phyloP scores from a whole-genome alignment of 2,329 filamentous ascomycete genomes.

The Sporothrix sp. region DNA sequence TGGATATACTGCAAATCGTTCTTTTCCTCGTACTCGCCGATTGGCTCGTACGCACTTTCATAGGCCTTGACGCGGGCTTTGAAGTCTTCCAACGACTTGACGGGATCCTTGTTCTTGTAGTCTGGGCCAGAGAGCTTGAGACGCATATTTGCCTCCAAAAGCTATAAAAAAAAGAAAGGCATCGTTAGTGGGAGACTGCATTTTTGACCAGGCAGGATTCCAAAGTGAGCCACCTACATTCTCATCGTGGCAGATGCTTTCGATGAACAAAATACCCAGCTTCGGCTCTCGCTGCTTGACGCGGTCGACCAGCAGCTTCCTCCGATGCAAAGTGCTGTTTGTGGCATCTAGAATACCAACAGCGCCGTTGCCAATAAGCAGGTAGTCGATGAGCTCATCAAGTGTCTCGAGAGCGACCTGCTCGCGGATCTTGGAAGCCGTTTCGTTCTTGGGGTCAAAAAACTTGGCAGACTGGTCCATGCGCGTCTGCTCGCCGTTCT shows the following conservation, averaged over 20 bases:
- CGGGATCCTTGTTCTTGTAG: constrained; percentile 87
- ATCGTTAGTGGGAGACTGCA: background rate
- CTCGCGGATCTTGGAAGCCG: constrained; percentile 74
- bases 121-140: constrained; percentile 92
- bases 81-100: constrained; percentile 79
- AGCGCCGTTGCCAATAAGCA: constrained; percentile 70
- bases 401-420: constrained; percentile 87
- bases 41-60: constrained; percentile 83
- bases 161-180: constrained; percentile 29
- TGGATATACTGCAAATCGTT: constrained; percentile 90
- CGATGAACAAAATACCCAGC: constrained; percentile 86
- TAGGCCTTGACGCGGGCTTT: constrained; percentile 87
- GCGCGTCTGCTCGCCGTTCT: constrained; percentile 27
- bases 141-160: constrained; percentile 94
- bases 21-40: constrained; percentile 84
- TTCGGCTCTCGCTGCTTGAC: constrained; percentile 77
- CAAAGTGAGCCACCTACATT: background rate
- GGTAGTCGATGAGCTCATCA: constrained; percentile 84
- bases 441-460: constrained; percentile 83
- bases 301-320: constrained; percentile 72
- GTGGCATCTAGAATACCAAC: constrained; percentile 96
- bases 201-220: too few relatives aligned
- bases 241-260: constrained; percentile 71
- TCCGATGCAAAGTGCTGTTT: constrained; percentile 83
- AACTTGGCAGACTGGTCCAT: constrained; percentile 89